Base-by-base conservation (phyloP, 2,329 filamentous ascomycete genomes). In the Fusarium sp. region DNA sequence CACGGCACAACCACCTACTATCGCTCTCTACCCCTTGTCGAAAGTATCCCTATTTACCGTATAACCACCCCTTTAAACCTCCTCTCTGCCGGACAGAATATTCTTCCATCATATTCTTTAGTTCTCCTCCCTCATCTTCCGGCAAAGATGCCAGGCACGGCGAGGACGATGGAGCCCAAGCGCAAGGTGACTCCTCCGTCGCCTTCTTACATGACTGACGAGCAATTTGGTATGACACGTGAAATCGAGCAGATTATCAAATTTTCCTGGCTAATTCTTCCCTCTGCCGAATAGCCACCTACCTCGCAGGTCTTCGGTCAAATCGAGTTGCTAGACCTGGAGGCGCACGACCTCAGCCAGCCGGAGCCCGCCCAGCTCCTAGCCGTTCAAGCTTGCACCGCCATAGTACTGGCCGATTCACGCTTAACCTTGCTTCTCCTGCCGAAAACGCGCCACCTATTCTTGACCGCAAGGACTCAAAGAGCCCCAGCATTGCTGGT, bases 231-330 rank as follows among this genome's bases (percentile, higher is more conserved):
- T 91, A 83, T 60, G 78, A 57, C 57, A 41, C 52, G 48, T 49
- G 57, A 56, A 66, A 44, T 53, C 28, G 37, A 62, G 54, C 47
- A 72, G 20, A 47, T 26, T 41, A 39, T 10, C 23, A 35, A 29
- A 29, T 37, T 42, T 48, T 50, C 37, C 49, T 72, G 33, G 57
- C 73, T 75, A 71, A 77, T 63, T 29, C 49, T 31, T 39, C 31
- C 33, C 38, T 60, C 48, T 57, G 26, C 39, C 54, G 38, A 69
- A 64, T 80, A 93, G 92, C 89, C 70, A 84, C 84, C 63, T 94
- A 93, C 78, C 86, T 94, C 35, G 84, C 90, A 71, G 88, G 90
- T 70, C 86, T 95, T 35, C 90, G 92, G 71, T 88, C 86, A 71
- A 92, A 87, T 78, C 89, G 90, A 52, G 83, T 89, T 57, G 84